phyloP scores from a whole-genome alignment of 371 early-diverging fungal genomes.

The Mucor mucedo region DNA sequence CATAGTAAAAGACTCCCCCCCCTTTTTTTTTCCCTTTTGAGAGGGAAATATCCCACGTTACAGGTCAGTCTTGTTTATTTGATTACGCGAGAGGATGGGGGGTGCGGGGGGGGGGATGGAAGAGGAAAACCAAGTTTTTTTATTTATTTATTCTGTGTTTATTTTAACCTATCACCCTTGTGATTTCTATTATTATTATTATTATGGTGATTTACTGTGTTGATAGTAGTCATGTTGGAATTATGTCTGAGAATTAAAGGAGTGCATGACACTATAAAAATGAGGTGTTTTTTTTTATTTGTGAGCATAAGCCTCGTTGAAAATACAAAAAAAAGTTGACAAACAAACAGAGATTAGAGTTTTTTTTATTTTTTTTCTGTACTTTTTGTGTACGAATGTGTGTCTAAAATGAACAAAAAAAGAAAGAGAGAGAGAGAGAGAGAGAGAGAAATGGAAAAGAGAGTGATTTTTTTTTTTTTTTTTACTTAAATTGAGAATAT shows the following conservation, averaged over 20 bases:
- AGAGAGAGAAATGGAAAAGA: background rate
- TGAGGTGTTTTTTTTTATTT: background rate
- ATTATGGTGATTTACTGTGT: slow-evolving; percentile 3
- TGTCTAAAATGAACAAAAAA: background rate
- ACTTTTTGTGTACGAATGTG: no score
- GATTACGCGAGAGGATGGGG: background rate
- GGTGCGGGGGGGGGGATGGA: background rate
- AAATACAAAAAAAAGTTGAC: background rate
- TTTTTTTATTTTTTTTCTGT: no score
- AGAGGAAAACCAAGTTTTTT: background rate
- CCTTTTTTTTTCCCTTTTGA: background rate
- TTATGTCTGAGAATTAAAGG: slow-evolving; percentile 4
- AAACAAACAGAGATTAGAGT: no score
- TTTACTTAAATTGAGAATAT: background rate
- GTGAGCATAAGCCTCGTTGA: background rate
- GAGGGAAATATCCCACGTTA: background rate
- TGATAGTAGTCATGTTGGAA: slow-evolving; percentile 6
- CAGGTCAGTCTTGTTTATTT: background rate
- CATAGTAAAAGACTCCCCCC: background rate
- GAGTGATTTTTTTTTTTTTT: no score
- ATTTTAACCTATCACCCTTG: background rate
- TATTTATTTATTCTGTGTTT: background rate
- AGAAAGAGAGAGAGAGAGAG: background rate
- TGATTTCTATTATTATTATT: background rate
- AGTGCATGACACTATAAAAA: background rate